Conservation (phyloP, 768 basidiomycete species). For the Thelephora ganbajun region DNA sequence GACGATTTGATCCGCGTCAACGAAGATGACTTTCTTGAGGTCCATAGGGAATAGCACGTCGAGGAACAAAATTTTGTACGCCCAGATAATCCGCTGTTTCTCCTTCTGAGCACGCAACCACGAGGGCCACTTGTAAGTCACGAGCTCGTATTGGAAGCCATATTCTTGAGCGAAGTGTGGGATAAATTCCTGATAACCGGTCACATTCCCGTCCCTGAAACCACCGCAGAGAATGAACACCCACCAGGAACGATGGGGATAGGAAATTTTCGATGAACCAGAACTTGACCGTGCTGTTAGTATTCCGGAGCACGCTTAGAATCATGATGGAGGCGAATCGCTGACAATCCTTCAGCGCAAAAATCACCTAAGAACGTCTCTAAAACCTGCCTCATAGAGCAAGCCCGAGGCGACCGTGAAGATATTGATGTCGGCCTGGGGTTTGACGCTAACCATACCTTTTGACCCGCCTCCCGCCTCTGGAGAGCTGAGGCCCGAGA, state of each 20-base stretch:
- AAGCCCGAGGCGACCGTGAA: slow-evolving; percentile 97
- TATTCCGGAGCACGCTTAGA: slow-evolving; percentile 87
- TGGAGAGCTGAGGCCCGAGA: no score
- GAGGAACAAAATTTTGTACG: slow-evolving; percentile 98
- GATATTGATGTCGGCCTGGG: slow-evolving; percentile 91
- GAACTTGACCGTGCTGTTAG: slow-evolving; percentile 91
- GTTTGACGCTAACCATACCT: slow-evolving; percentile 11
- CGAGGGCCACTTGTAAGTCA: slow-evolving; percentile 98
- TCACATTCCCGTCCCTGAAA: neutral
- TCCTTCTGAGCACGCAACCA: slow-evolving; percentile 96
- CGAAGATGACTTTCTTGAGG: slow-evolving; percentile 97
- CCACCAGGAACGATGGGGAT: slow-evolving; percentile 87
- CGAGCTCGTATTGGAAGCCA: slow-evolving; percentile 89
- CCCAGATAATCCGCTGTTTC: slow-evolving; percentile 98
- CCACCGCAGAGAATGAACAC: slow-evolving; percentile 12
- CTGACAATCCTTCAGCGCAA: slow-evolving; percentile 25
- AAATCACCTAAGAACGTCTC: neutral
- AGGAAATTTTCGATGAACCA: slow-evolving; percentile 99
- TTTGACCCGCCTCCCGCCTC: no score
- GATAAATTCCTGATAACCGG: slow-evolving; percentile 63
- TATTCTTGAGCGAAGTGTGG: slow-evolving; percentile 87
- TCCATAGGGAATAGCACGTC: slow-evolving; percentile 99
- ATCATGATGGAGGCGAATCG: slow-evolving; percentile 99
- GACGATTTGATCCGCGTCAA: slow-evolving; percentile 96
- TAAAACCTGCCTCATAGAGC: slow-evolving; percentile 69